These are phyloP conservation scores for Pseudognaphalium luteoalbum DNA, from an alignment of 129 eudicot genomes.

Conservation along the genomic window DNA sequence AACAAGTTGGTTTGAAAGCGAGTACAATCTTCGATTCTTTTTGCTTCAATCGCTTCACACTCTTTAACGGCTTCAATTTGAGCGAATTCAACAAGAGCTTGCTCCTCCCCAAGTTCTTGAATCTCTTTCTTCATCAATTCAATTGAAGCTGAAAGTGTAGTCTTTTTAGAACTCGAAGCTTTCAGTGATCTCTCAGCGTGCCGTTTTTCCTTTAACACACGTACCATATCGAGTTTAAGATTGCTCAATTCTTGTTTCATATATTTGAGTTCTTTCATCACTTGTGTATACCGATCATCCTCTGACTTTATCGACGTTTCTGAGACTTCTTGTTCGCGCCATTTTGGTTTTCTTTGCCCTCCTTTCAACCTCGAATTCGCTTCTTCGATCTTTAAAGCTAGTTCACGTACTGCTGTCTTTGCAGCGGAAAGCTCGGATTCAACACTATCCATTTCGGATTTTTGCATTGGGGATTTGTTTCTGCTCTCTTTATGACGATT, in stretches of 20 bases:
- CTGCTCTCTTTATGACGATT: slow-evolving; percentile 38
- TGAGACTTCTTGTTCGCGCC: slow-evolving; percentile 28
- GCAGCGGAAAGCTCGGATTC: slow-evolving; percentile 59
- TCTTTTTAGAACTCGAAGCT: slow-evolving; percentile 40
- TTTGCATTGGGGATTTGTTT: slow-evolving; percentile 41
- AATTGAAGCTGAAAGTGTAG: slow-evolving; percentile 32
- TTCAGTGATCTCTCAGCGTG: slow-evolving; percentile 66
- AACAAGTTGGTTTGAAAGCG: slow-evolving; percentile 31
- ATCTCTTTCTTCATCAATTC: slow-evolving; percentile 56
- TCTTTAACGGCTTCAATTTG: slow-evolving; percentile 74
- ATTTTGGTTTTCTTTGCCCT: slow-evolving; percentile 36
- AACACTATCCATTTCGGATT: slow-evolving; percentile 44
- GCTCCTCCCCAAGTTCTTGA: slow-evolving; percentile 63
- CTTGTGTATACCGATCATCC: slow-evolving; percentile 35
- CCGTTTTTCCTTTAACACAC: slow-evolving; percentile 51
- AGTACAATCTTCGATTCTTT: slow-evolving; percentile 37
- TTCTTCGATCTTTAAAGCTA: slow-evolving; percentile 57
- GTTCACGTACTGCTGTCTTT: slow-evolving; percentile 51
- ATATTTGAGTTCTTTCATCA: slow-evolving; percentile 50
- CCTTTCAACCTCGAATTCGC: slow-evolving; percentile 48
- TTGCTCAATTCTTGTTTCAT: slow-evolving; percentile 55
- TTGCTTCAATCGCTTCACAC: slow-evolving; percentile 48
- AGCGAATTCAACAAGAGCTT: slow-evolving; percentile 70
- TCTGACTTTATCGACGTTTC: slow-evolving; percentile 23
- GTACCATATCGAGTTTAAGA: slow-evolving; percentile 61